phyloP scores from a whole-genome alignment of 768 basidiomycete genomes.

The Porpolomopsis calyptriformis region DNA sequence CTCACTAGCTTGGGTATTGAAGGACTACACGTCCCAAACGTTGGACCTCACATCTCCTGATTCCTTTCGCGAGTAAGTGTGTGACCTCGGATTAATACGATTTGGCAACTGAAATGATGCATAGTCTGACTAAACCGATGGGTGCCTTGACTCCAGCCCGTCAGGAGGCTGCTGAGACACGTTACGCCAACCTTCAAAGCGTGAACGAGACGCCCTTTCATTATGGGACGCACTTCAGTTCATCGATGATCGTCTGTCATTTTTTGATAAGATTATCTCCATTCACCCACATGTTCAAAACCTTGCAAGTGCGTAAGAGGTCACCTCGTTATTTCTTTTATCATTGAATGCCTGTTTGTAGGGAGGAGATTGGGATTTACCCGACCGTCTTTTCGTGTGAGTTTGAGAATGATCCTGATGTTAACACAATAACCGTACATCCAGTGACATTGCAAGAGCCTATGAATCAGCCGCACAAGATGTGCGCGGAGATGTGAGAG shows the following conservation, averaged over 20 bases:
- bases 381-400: constrained; percentile 76
- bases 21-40: constrained; percentile 66
- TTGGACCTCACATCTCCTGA: constrained; percentile 54
- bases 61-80: constrained; percentile 63
- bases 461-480: constrained; percentile 81
- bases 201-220: constrained; percentile 85
- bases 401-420: constrained; percentile 7
- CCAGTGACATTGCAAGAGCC: constrained; percentile 66
- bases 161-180: constrained; percentile 60
- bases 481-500: constrained; percentile 84
- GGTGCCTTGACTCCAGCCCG: constrained; percentile 73
- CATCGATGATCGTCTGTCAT: constrained; percentile 95
- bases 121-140: constrained; percentile 79
- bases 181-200: constrained; percentile 65
- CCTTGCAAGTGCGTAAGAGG: constrained; percentile 41
- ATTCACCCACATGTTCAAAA: constrained; percentile 93
- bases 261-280: constrained; percentile 84
- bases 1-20: constrained; percentile 71
- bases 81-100: background rate
- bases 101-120: constrained; percentile 1
- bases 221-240: constrained; percentile 91
- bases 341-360: background rate
- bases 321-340: background rate
- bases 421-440: background rate
- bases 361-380: constrained; percentile 91